phyloP scores from a whole-genome alignment of 768 basidiomycete genomes.

The Suillus alpinus region DNA sequence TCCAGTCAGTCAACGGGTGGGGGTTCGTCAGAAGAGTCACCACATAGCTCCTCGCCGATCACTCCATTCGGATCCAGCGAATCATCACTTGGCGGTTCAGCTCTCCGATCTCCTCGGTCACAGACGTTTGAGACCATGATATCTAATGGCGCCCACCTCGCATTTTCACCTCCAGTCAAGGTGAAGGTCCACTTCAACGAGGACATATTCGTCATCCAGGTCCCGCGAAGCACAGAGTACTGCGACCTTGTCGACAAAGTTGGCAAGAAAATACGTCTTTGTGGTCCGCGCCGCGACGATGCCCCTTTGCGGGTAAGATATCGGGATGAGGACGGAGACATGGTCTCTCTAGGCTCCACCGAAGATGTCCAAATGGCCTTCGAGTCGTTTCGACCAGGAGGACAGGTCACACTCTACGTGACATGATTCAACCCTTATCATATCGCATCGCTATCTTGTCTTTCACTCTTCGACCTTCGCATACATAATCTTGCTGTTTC shows the following conservation, averaged over 20 bases:
- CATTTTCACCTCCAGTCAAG: slow-evolving; percentile 58
- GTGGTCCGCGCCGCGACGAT: slow-evolving; percentile 78
- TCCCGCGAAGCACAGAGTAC: slow-evolving; percentile 76
- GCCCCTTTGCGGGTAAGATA: slow-evolving; percentile 85
- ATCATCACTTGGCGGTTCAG: slow-evolving; percentile 62
- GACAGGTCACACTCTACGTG: slow-evolving; percentile 79
- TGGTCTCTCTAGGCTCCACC: slow-evolving; percentile 83
- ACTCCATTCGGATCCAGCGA: slow-evolving; percentile 91
- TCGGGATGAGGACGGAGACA: slow-evolving; percentile 89
- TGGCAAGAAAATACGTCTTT: slow-evolving; percentile 88
- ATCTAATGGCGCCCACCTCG: slow-evolving; percentile 21
- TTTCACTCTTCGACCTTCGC: slow-evolving; percentile 3
- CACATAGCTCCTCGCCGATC: slow-evolving; percentile 81
- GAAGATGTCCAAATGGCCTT: slow-evolving; percentile 96
- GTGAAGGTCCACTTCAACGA: slow-evolving; percentile 95
- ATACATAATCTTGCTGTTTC: slow-evolving; percentile 14
- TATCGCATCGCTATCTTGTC: slow-evolving; percentile 7
- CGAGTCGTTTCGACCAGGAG: slow-evolving; percentile 75
- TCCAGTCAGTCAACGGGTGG: slow-evolving; percentile 76
- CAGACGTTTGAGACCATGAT: slow-evolving; percentile 48
- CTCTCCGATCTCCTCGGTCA: slow-evolving; percentile 52
- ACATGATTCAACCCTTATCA: slow-evolving; percentile 41
- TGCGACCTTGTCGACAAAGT: slow-evolving; percentile 86
- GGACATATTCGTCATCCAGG: slow-evolving; percentile 93
- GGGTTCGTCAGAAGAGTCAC: slow-evolving; percentile 81